phyloP scores from a whole-genome alignment of 1,284 basidiomycete species.

The Hymenochaete sp. region DNA sequence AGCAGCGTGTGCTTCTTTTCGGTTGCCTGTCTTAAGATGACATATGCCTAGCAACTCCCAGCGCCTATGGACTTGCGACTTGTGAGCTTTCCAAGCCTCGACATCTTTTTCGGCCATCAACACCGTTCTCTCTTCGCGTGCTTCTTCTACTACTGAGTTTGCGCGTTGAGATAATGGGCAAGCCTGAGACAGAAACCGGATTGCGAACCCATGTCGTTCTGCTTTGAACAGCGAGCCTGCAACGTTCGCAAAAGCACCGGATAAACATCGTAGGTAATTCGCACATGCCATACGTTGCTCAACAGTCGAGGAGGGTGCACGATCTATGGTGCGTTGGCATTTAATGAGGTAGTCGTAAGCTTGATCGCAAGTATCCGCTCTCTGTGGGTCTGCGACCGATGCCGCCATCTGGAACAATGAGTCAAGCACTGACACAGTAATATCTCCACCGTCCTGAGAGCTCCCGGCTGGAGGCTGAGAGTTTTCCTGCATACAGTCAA shows the following conservation, averaged over 20 bases:
- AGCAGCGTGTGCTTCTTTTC: constrained; percentile 36
- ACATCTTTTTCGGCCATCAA: constrained; percentile 29
- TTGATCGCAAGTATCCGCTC: constrained; percentile 43
- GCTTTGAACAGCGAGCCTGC: constrained; percentile 58
- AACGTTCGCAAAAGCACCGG: constrained; percentile 58
- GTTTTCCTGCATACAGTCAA: constrained; percentile 18
- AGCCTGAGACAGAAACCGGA: constrained; percentile 55
- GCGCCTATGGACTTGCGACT: constrained; percentile 55
- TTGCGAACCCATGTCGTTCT: constrained; percentile 46
- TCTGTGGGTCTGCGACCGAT: constrained; percentile 33
- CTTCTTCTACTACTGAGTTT: constrained; percentile 24
- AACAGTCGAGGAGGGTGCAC: constrained; percentile 16
- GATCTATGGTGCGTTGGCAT: constrained; percentile 32
- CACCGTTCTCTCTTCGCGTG: background rate
- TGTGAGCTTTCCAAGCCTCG: constrained; percentile 50
- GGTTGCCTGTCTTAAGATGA: constrained; percentile 62
- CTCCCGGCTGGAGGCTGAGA: too few relatives aligned
- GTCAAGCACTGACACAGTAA: constrained; percentile 41
- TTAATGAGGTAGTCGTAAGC: constrained; percentile 41
- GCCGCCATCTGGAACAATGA: constrained; percentile 53
- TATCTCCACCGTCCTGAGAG: constrained; percentile 24
- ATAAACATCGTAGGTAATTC: constrained; percentile 56
- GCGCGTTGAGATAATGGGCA: constrained; percentile 47
- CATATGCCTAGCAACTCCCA: constrained; percentile 78
- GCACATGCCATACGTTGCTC: constrained; percentile 25